Conservation (phyloP, 208 protist genomes). For the Jaenimonas drosophilae region DNA sequence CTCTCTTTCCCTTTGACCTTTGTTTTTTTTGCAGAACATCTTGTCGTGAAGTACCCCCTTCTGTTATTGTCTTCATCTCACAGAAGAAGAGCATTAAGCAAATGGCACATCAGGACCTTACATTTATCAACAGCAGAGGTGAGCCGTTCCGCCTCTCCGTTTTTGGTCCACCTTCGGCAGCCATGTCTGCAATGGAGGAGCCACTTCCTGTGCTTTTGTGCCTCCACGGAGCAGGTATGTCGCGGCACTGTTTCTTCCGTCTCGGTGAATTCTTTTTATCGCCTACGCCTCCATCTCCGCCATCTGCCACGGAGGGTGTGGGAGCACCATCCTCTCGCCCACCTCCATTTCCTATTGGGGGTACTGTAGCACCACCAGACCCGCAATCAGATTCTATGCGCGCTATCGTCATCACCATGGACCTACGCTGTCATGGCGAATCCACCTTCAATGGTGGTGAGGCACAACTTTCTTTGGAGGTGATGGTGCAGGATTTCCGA, state of each 20-base stretch:
- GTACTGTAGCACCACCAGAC: no score
- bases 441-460: constrained; percentile 63
- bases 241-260: constrained; percentile 51
- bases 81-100: constrained; percentile 72
- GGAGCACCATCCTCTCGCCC: neutral
- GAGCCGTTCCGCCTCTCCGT: constrained; percentile 43
- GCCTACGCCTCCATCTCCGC: neutral
- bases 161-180: constrained; percentile 15
- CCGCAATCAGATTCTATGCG: no score
- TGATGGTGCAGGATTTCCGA: constrained; percentile 59
- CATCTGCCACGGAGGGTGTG: neutral
- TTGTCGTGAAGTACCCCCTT: constrained; percentile 1
- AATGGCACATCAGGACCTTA: constrained; percentile 8
- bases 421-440: constrained; percentile 83
- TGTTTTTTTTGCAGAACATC: constrained; percentile 5
- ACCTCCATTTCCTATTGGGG: neutral
- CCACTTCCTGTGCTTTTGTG: constrained; percentile 68
- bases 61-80: constrained; percentile 75
- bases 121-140: constrained; percentile 25
- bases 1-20: neutral
- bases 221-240: constrained; percentile 87
- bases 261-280: constrained; percentile 6
- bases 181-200: constrained; percentile 3
- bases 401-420: no score
- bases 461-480: constrained; percentile 40